Base-by-base conservation (phyloP, 768 basidiomycete genomes). In the Collybiopsis confluens region DNA sequence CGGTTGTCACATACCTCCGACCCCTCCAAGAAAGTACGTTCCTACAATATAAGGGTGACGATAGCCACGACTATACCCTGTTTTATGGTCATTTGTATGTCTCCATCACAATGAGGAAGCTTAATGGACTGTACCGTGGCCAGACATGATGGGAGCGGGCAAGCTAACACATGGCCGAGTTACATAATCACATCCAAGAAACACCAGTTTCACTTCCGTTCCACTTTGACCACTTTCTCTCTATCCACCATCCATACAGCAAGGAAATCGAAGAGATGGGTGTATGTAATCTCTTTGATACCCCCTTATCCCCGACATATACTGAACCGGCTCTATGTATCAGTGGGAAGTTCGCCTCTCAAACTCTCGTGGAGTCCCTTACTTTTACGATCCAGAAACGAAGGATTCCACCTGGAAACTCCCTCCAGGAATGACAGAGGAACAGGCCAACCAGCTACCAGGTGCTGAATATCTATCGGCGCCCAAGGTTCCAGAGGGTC, bases 261-360 rank as follows among this genome's bases (percentile, higher is more conserved):
- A n/a, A n/a, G n/a, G n/a, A n/a, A n/a, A n/a, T n/a, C n/a, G n/a
- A n/a, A n/a, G n/a, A 33, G 13, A 33, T 33, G 30, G 30, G 30
- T 33, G 30, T 33, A 33, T 6, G 30, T 33, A n/a, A n/a, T n/a
- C n/a, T n/a, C n/a, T n/a, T n/a, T n/a, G n/a, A n/a, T n/a, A n/a
- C n/a, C n/a, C n/a, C n/a, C n/a, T n/a, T n/a, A n/a, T n/a, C n/a
- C n/a, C n/a, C n/a, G n/a, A n/a, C n/a, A n/a, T n/a, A n/a, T n/a
- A n/a, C n/a, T n/a, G n/a, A n/a, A n/a, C n/a, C n/a, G n/a, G n/a
- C n/a, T n/a, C n/a, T n/a, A n/a, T n/a, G n/a, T 35, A 11, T 18
- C 33, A 64, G 21, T 98, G 92, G 93, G 91, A 97, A 81, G 75
- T 98, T 58, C 86, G 92, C 56, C 80, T 92, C 75, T 95, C 92